phyloP scores from a whole-genome alignment of 2,329 filamentous ascomycete genomes.

The Fusarium protoensiforme region DNA sequence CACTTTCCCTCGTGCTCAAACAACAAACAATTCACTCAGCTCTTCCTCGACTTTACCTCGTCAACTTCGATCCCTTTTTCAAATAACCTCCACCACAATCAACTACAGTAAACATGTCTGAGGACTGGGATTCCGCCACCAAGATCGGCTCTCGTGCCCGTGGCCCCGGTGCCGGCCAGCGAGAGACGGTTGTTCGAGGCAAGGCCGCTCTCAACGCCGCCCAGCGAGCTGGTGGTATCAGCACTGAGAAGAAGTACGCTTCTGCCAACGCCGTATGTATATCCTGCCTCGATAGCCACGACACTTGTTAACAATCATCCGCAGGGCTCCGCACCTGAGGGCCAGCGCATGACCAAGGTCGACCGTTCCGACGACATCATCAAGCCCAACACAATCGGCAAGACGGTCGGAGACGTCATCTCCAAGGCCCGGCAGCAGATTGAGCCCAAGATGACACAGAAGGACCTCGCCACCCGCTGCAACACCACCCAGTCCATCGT shows the following conservation, averaged over 20 bases:
- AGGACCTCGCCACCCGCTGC: slow-evolving; percentile 85
- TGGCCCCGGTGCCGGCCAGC: slow-evolving; percentile 71
- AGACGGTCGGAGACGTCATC: slow-evolving; percentile 85
- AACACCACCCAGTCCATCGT: slow-evolving; percentile 86
- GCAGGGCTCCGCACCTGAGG: slow-evolving; percentile 65
- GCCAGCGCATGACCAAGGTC: slow-evolving; percentile 97
- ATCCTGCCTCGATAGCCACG: neutral
- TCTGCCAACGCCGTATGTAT: slow-evolving; percentile 72
- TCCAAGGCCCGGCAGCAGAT: slow-evolving; percentile 80
- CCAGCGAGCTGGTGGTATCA: slow-evolving; percentile 78
- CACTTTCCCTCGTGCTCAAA: slow-evolving; percentile 33
- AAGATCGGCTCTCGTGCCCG: slow-evolving; percentile 92
- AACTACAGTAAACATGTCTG: slow-evolving; percentile 61
- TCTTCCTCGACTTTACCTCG: neutral
- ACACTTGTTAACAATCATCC: slow-evolving; percentile 24
- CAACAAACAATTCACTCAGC: slow-evolving; percentile 30
- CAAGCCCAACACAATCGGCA: slow-evolving; percentile 92
- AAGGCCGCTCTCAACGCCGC: slow-evolving; percentile 89
- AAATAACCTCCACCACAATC: slow-evolving; percentile 27
- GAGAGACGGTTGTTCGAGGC: slow-evolving; percentile 91
- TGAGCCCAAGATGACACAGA: slow-evolving; percentile 96
- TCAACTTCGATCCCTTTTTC: neutral
- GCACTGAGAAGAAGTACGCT: slow-evolving; percentile 91
- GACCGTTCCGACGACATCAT: slow-evolving; percentile 97
- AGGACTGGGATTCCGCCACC: slow-evolving; percentile 87